Base-by-base conservation (phyloP, 495 filamentous ascomycete species). In the Jackrogersella multiformis region DNA sequence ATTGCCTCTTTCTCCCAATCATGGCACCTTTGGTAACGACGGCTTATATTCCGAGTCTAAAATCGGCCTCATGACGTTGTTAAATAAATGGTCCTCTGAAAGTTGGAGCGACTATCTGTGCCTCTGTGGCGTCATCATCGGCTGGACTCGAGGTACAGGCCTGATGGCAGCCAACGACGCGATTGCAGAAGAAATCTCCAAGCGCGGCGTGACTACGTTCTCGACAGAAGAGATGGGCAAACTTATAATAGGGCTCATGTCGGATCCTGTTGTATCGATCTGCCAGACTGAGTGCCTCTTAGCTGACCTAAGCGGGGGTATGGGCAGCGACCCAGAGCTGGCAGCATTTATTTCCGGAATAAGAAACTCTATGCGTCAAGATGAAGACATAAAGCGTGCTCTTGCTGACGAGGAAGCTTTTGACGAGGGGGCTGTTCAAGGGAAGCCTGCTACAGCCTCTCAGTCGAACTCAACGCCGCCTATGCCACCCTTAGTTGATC, bases 221-320 rank as follows among this genome's bases (percentile, higher is more conserved):
- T 97, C 93, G 13, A 93, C 97, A 79, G 91, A 94, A 72, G 95
- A 99, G 79, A 99, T 99, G 95, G 95, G 94, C 4, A 96, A 96
- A 84, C 97, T 97, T 77, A 80, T 99, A 56, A 87, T 97, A 41
- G 93, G 93, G 55, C 87, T 99, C 53, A 97, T 99, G 94, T 87
- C 94, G 1, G 92, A 94, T 10, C 84, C 89, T 16, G 90, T 97
- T 61, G 93, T 96, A 71, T 92, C 97, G 70, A 87, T 97, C 36
- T 97, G 95, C 82, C 94, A 97, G 79, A 82, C 87, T n/a, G 93
- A 99, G 77, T 94, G 94, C 5, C 91, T 99, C 62, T 96, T 90
- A 75, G 95, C 94, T 36, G 94, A 99, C 78, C 83, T 99, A 32
- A 99, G 97, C 79, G 94, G 94, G 66, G 94, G 94, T 46, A 87